phyloP scores from a whole-genome alignment of 2,329 filamentous ascomycete genomes.

The Pestalotiopsis sp. region DNA sequence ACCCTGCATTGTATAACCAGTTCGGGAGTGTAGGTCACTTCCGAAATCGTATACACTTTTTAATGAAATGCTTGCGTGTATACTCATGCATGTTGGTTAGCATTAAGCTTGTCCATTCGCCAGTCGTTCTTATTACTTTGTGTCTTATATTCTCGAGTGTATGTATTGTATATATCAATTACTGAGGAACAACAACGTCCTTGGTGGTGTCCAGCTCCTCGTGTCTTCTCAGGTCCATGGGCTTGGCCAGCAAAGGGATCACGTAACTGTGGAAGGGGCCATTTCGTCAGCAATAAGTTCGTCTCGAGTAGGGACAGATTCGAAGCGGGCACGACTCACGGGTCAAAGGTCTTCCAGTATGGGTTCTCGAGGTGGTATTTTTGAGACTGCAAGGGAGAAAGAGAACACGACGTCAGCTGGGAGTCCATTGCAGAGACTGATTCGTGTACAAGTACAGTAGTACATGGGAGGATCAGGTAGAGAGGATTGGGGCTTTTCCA shows the following conservation, averaged over 20 bases:
- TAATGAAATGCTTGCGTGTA: too few relatives aligned
- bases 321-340: constrained; percentile 27
- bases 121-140: background rate
- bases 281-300: background rate
- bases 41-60: too few relatives aligned
- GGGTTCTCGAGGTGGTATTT: constrained; percentile 69
- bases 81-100: background rate
- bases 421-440: background rate
- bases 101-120: background rate
- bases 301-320: background rate
- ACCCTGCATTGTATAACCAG: too few relatives aligned
- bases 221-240: constrained; percentile 70
- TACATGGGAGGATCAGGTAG: constrained; percentile 14
- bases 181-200: constrained; percentile 17
- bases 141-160: background rate
- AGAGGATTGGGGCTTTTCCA: constrained; percentile 20
- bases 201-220: constrained; percentile 59
- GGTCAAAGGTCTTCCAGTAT: constrained; percentile 77
- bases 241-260: constrained; percentile 65
- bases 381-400: constrained; percentile 44
- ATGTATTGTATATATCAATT: background rate
- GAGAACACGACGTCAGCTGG: background rate
- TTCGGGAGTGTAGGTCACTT: too few relatives aligned
- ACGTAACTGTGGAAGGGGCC: constrained; percentile 51
- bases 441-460: background rate